Evolutionary conservation across 2,329 filamentous ascomycete species (phyloP).

Genomic region (Tympanopsis confertula): DNA sequence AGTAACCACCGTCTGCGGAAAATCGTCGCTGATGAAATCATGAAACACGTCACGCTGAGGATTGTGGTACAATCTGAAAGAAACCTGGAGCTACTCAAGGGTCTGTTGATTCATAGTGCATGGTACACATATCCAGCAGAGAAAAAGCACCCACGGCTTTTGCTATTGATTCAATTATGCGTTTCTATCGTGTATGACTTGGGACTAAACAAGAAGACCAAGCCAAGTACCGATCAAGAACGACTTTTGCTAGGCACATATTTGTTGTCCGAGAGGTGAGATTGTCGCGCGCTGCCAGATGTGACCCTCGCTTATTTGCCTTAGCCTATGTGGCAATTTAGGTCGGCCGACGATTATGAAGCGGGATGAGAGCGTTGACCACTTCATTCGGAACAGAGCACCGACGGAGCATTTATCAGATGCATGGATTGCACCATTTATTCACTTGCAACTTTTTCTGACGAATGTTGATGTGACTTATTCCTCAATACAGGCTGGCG

Average conservation of each 20-base stretch:
- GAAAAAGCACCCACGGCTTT: constrained; percentile 9
- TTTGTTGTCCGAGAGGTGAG: constrained; percentile 10
- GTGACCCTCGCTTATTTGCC: not conserved
- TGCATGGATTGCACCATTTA: constrained; percentile 9
- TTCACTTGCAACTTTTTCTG: constrained; percentile 8
- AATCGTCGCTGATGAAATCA: constrained; percentile 9
- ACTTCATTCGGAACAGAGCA: constrained; percentile 4
- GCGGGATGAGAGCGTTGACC: constrained; percentile 4
- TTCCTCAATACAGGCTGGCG: constrained; percentile 7
- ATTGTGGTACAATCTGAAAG: constrained; percentile 10
- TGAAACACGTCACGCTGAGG: constrained; percentile 9
- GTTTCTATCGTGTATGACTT: constrained; percentile 9
- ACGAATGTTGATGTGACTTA: constrained; percentile 8
- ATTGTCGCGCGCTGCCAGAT: constrained; percentile 2
- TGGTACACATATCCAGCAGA: constrained; percentile 13
- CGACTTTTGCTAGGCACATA: constrained; percentile 10
- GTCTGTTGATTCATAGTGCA: constrained; percentile 9
- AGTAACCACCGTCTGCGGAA: constrained; percentile 9
- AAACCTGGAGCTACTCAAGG: constrained; percentile 11
- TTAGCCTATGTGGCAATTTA: not conserved
- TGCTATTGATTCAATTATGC: constrained; percentile 10
- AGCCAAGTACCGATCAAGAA: constrained; percentile 7
- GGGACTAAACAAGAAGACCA: constrained; percentile 8
- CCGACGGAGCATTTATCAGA: constrained; percentile 7
- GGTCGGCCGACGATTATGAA: not conserved